Evolutionary conservation across 257 asterid genomes (phyloP).

Genomic region (Scutellaria galericulata): DNA sequence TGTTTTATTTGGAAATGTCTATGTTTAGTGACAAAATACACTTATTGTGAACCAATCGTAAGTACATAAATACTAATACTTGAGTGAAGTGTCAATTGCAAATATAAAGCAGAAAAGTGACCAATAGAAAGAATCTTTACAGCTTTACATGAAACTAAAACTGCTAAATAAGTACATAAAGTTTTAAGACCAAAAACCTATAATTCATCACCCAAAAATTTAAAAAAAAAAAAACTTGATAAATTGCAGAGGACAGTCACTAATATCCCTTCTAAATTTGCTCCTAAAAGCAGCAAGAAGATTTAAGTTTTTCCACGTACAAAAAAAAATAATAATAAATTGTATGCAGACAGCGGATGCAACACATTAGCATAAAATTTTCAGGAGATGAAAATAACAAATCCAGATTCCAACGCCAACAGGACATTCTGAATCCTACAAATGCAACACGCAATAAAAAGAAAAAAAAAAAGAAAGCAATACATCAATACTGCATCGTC

Average conservation of each 20-base stretch:
- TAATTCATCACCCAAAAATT: background rate
- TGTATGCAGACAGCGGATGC: background rate
- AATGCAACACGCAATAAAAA: background rate
- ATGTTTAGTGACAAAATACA: slow-evolving; percentile 10
- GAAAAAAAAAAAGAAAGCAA: background rate
- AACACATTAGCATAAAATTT: background rate
- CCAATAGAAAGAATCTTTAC: slow-evolving; percentile 12
- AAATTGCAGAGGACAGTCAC: slow-evolving; percentile 10
- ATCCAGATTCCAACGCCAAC: slow-evolving; percentile 13
- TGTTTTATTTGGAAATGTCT: background rate
- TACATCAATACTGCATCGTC: slow-evolving; percentile 6
- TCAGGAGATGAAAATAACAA: background rate
- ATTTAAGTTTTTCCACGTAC: background rate
- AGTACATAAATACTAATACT: background rate
- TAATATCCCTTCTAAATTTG: background rate
- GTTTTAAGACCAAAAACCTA: slow-evolving; percentile 6
- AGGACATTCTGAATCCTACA: slow-evolving; percentile 6
- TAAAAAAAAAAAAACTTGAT: background rate
- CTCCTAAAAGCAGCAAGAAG: background rate
- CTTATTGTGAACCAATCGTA: slow-evolving; percentile 7
- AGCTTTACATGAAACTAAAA: slow-evolving; percentile 13
- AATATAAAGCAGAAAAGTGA: background rate
- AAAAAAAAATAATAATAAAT: too few species aligned
- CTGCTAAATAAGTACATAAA: background rate
- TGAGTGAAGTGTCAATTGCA: background rate